Evolutionary conservation across 805 yeast species (phyloP).

Genomic region (Cyberlindnera lachancei): DNA sequence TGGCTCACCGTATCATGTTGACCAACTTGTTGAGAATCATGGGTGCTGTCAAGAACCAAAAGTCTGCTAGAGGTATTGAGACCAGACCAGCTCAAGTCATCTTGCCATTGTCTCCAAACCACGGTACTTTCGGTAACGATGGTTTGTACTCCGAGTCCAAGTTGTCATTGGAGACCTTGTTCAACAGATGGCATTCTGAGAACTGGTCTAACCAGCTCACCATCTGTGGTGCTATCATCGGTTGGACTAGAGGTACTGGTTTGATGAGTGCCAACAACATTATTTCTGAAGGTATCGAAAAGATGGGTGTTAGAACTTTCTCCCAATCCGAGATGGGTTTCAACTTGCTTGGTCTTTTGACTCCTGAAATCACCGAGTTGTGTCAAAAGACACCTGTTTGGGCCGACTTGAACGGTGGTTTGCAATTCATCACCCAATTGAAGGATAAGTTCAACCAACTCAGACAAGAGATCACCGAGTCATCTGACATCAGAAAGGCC

Average conservation of each 20-base stretch:
- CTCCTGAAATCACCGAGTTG: constrained; percentile 73
- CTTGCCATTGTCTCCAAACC: constrained; percentile 96
- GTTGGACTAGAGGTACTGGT: constrained; percentile 99
- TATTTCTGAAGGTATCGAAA: constrained; percentile 96
- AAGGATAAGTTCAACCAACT: constrained; percentile 78
- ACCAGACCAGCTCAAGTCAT: constrained; percentile 98
- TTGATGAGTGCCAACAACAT: constrained; percentile 96
- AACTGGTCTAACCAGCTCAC: constrained; percentile 93
- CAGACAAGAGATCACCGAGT: constrained; percentile 67
- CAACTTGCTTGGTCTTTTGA: constrained; percentile 89
- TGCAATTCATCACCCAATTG: constrained; percentile 86
- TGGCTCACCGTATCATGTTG: constrained; percentile 98
- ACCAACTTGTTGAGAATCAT: constrained; percentile 88
- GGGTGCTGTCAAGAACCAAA: constrained; percentile 84
- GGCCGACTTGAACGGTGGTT: constrained; percentile 99
- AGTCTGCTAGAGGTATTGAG: constrained; percentile 65
- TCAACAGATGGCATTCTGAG: constrained; percentile 99
- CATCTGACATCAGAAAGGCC: constrained; percentile 90
- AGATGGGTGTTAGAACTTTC: constrained; percentile 93
- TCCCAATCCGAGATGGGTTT: constrained; percentile 99
- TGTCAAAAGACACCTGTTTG: constrained; percentile 92
- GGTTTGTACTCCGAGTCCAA: constrained; percentile 98
- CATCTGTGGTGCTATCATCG: constrained; percentile 96
- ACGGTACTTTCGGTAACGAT: constrained; percentile 97
- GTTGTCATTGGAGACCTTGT: constrained; percentile 87